phyloP scores from a whole-genome alignment of 192 early-diverging fungal species.

The Radiomyces spectabilis region DNA sequence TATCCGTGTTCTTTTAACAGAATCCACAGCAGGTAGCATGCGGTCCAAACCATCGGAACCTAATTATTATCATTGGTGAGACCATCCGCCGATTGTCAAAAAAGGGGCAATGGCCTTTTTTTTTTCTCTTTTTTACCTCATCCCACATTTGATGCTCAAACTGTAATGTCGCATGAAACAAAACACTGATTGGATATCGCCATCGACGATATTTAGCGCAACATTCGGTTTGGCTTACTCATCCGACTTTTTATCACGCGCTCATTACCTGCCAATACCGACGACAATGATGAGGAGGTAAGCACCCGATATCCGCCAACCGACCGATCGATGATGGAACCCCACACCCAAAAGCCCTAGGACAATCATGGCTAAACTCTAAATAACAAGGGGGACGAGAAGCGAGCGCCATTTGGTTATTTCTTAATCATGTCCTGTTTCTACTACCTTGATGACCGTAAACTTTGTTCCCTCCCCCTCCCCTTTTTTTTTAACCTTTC shows the following conservation, averaged over 20 bases:
- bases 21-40: conserved; percentile 24
- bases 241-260: neutral
- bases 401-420: no score
- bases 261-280: conserved; percentile 21
- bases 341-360: conserved; percentile 13
- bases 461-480: neutral
- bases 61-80: conserved; percentile 3
- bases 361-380: conserved; percentile 22
- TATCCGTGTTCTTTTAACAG: conserved; percentile 14
- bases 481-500: neutral
- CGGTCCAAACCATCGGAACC: conserved; percentile 28
- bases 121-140: conserved; percentile 13
- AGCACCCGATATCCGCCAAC: conserved; percentile 6
- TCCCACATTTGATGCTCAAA: conserved; percentile 29
- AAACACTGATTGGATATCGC: conserved; percentile 3
- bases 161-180: conserved; percentile 24
- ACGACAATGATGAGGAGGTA: conserved; percentile 22
- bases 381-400: no score
- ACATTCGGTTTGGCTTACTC: no score
- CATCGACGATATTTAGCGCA: no score
- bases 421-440: no score
- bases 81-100: no score
- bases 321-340: conserved; percentile 15
- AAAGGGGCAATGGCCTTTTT: neutral
- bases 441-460: neutral